phyloP scores from a whole-genome alignment of 2,329 filamentous ascomycete genomes.

The Arthrinium puccinioides region DNA sequence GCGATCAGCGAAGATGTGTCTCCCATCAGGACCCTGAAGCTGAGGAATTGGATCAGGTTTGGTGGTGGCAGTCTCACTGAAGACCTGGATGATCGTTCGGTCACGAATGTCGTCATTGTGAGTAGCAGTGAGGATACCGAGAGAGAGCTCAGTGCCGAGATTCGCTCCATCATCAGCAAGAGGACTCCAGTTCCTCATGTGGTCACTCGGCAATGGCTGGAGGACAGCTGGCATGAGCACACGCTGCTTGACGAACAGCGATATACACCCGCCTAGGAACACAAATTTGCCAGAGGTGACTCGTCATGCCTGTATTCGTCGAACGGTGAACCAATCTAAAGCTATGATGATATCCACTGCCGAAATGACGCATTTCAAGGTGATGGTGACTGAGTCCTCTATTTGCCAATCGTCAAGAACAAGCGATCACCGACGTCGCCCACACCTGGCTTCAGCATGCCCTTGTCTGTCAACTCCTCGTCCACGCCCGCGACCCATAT shows the following conservation, averaged over 20 bases:
- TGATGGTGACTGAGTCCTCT: background rate
- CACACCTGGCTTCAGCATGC: conserved; percentile 86
- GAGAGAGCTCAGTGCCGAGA: conserved; percentile 29
- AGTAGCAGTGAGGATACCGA: conserved; percentile 31
- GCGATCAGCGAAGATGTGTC: conserved; percentile 19
- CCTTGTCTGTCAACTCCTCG: conserved; percentile 61
- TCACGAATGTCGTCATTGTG: conserved; percentile 70
- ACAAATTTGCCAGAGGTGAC: too few species aligned
- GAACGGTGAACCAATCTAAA: too few species aligned
- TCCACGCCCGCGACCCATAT: conserved; percentile 83
- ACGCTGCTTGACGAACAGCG: conserved; percentile 76
- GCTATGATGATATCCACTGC: background rate
- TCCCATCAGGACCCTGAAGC: conserved; percentile 30
- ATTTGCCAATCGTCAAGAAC: conserved; percentile 80
- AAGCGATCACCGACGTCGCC: conserved; percentile 87
- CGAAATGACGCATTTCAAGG: background rate
- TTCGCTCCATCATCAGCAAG: conserved; percentile 38
- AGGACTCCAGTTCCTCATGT: conserved; percentile 55
- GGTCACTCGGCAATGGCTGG: conserved; percentile 66
- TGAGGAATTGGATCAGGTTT: conserved; percentile 58
- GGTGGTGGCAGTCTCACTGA: conserved; percentile 55
- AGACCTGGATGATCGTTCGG: conserved; percentile 37
- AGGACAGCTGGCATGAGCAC: conserved; percentile 70
- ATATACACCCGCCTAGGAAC: conserved; percentile 27
- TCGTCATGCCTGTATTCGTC: too few species aligned